Percentiles rank a stretch among this genome's conserved stretches.
Evolutionary conservation across 2,329 filamentous ascomycete genomes (phyloP).

Genomic region (Cercospora beticola): DNA sequence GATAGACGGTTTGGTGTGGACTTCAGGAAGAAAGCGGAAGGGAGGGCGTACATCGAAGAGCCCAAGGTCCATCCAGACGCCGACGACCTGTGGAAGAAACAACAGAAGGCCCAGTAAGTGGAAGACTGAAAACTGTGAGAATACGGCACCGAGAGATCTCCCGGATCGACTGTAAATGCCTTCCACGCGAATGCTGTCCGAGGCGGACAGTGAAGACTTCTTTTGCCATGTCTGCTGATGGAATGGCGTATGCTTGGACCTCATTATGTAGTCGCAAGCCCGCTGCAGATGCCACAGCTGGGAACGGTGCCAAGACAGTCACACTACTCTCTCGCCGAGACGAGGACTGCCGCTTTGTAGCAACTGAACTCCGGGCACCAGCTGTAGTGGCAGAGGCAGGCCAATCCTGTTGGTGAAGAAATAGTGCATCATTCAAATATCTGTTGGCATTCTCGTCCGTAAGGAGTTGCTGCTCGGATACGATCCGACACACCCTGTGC

Average conservation of each 20-base stretch:
- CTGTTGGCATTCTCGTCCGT: neutral
- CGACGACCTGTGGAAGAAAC: conserved; percentile 49
- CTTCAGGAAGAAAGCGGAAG: conserved; percentile 53
- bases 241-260: neutral
- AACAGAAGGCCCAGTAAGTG: neutral
- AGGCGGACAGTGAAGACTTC: neutral
- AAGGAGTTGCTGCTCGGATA: neutral
- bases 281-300: neutral
- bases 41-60: conserved; percentile 53
- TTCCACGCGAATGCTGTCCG: neutral
- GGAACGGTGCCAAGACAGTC: neutral
- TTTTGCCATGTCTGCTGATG: neutral
- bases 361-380: neutral
- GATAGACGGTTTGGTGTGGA: conserved; percentile 57
- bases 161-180: neutral
- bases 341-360: neutral
- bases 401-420: neutral
- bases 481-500: neutral
- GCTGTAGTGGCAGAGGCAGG: neutral
- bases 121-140: neutral
- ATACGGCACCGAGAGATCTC: neutral
- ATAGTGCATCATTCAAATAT: neutral
- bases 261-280: neutral
- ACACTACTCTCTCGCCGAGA: neutral
- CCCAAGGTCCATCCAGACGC: conserved; percentile 51